Evolutionary conservation across 75 land plant genomes (phyloP), one percentile per base, ranked within the genome.

Genomic region (Gnetum montanum): DNA sequence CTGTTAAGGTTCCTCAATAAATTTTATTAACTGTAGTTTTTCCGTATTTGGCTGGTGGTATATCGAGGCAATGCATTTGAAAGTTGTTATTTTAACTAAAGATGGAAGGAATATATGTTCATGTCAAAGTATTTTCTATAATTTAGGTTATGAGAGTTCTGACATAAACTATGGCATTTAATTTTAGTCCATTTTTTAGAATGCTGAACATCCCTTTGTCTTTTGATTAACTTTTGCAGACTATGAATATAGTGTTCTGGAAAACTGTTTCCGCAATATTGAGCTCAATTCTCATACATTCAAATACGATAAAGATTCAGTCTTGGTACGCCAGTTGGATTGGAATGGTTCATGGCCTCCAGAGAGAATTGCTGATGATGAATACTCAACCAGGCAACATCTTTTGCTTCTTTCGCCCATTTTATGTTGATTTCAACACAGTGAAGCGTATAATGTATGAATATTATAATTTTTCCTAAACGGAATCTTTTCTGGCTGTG

Each of bases 271-370:
- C 12, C 49, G 54, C 6, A 93, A 89, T 66, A 72, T 74, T 34
- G 19, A 68, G 12, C 70, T 82, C 6, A 93, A 93, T 52, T 64
- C 64, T 36, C 61, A 40, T 27, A 23, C 64, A 28, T 70, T 71
- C 34, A 60, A 57, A 26, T 31, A 55, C 34, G 18, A 45, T 52
- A 62, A 65, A 23, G 61, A 57, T 18, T 38, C 70, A 28, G 63
- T 79, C 60, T n/a, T 50, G 59, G 79, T 88, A 31, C 76, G 96
- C 7, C 83, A 93, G 47, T 81, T 93, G 45, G 75, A 93, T 59
- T 93, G 95, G 98, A 56, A 62, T 16, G 46, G 62, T 8, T 24
- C 75, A 19, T 93, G 98, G 95, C 98, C 96, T 44, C 96, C 98
- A 36, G 25, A 12, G 19, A 44, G 28, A 12, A 29, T 31, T 26